phyloP scores from a whole-genome alignment of 1,284 basidiomycete species.

The Malassezia japonica region DNA sequence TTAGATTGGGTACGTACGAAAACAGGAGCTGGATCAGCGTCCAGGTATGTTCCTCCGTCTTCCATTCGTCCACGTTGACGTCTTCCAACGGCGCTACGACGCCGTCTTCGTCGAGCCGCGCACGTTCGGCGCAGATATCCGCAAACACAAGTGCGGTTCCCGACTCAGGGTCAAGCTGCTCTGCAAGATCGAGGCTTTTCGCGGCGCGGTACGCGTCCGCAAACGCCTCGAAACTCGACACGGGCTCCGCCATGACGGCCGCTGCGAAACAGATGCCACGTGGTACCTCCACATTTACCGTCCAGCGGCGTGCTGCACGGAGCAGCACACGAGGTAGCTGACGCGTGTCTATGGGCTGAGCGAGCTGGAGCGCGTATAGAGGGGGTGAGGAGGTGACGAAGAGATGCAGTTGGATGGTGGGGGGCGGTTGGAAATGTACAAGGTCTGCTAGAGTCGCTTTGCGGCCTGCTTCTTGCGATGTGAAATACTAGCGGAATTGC shows the following conservation, averaged over 20 bases:
- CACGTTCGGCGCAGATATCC: conserved; percentile 24
- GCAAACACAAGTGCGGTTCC: conserved; percentile 36
- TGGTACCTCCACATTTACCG: too few relatives aligned
- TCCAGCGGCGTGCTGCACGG: too few relatives aligned
- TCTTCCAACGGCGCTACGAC: conserved; percentile 22
- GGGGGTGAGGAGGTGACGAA: too few relatives aligned
- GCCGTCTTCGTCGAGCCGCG: not conserved
- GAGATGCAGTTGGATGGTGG: too few relatives aligned
- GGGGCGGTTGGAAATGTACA: too few relatives aligned
- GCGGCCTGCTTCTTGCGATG: too few relatives aligned
- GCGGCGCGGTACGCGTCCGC: conserved; percentile 28
- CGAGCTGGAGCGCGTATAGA: too few relatives aligned
- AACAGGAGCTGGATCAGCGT: conserved; percentile 28
- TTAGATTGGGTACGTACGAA: conserved; percentile 12
- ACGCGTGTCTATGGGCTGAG: too few relatives aligned
- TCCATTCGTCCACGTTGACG: conserved; percentile 20
- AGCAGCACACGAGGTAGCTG: too few relatives aligned
- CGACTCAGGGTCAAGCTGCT: conserved; percentile 23
- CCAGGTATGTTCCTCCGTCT: conserved; percentile 36
- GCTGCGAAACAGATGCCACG: not conserved
- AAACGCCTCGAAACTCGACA: conserved; percentile 35
- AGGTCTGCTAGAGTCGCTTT: too few relatives aligned
- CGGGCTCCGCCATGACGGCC: conserved; percentile 10
- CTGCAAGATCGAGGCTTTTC: conserved; percentile 22
- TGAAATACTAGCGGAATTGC: too few relatives aligned